Conservation (phyloP, 805 yeast species). For the Teunomyces funiuensis region DNA sequence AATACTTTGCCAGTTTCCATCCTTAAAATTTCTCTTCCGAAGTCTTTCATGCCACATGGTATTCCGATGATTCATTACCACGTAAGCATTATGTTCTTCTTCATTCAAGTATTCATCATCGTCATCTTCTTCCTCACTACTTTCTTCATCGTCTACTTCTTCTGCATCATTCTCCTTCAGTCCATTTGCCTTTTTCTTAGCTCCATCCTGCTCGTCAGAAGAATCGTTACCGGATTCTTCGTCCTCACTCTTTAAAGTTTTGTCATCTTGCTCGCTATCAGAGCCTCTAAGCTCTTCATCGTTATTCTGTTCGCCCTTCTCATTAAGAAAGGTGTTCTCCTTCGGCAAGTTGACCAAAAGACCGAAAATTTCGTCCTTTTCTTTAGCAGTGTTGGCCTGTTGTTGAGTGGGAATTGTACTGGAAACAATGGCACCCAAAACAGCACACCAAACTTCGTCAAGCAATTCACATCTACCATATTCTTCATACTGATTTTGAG, state of each 20-base stretch:
- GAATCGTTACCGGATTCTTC: slow-evolving; percentile 19
- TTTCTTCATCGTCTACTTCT: slow-evolving; percentile 14
- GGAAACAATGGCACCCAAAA: slow-evolving; percentile 55
- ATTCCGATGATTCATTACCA: slow-evolving; percentile 55
- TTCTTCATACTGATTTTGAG: slow-evolving; percentile 34
- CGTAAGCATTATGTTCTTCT: slow-evolving; percentile 44
- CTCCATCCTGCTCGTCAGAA: slow-evolving; percentile 15
- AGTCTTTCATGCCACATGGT: slow-evolving; percentile 77
- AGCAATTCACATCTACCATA: slow-evolving; percentile 51
- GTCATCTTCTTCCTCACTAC: slow-evolving; percentile 23
- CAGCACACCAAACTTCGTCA: slow-evolving; percentile 68
- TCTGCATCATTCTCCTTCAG: slow-evolving; percentile 16
- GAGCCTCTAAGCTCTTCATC: slow-evolving; percentile 22
- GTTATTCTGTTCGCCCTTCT: slow-evolving; percentile 25
- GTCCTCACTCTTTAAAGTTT: slow-evolving; percentile 23
- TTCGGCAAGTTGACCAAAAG: slow-evolving; percentile 33
- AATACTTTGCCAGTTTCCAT: slow-evolving; percentile 83
- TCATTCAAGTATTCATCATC: slow-evolving; percentile 15
- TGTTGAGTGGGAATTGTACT: slow-evolving; percentile 27
- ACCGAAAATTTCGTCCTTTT: slow-evolving; percentile 31
- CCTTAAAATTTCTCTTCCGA: slow-evolving; percentile 69
- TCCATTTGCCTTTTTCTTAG: slow-evolving; percentile 3
- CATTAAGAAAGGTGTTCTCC: slow-evolving; percentile 21
- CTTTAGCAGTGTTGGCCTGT: slow-evolving; percentile 35
- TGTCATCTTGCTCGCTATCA: slow-evolving; percentile 21